Evolutionary conservation across 148 eudicot species (phyloP).

Genomic region (Beta vulgaris): DNA sequence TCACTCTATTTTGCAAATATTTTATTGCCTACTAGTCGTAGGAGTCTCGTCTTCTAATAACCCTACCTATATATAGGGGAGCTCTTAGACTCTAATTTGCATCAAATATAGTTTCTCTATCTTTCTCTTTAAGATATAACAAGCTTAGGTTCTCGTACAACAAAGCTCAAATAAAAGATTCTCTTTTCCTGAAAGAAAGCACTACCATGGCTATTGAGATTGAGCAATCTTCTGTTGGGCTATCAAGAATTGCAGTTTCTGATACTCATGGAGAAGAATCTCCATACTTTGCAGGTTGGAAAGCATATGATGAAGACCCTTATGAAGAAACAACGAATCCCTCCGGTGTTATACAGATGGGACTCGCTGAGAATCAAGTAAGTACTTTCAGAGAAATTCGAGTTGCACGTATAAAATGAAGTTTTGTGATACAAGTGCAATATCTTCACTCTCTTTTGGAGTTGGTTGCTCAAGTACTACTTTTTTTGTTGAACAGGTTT

Average conservation of each 20-base stretch:
- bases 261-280: slow-evolving; percentile 97
- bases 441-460: neutral
- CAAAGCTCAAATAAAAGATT: neutral
- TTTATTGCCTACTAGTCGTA: slow-evolving; percentile 23
- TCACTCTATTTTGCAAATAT: slow-evolving; percentile 10
- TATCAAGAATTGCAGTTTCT: slow-evolving; percentile 74
- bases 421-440: neutral
- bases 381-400: slow-evolving; percentile 6
- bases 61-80: slow-evolving; percentile 33
- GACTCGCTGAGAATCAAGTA: slow-evolving; percentile 96
- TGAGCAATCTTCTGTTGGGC: slow-evolving; percentile 48
- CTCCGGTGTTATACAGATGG: slow-evolving; percentile 89
- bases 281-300: slow-evolving; percentile 97
- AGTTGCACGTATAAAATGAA: neutral
- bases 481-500: slow-evolving; percentile 55
- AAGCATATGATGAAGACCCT: slow-evolving; percentile 89
- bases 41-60: slow-evolving; percentile 21
- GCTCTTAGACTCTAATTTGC: slow-evolving; percentile 22
- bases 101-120: slow-evolving; percentile 22
- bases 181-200: neutral
- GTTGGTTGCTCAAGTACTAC: neutral
- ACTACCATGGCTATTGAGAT: slow-evolving; percentile 63
- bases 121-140: neutral
- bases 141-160: neutral
- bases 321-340: slow-evolving; percentile 60